These are phyloP conservation scores for Fusarium algeriense DNA, from an alignment of 2,329 filamentous ascomycete genomes.

Conservation along the genomic window DNA sequence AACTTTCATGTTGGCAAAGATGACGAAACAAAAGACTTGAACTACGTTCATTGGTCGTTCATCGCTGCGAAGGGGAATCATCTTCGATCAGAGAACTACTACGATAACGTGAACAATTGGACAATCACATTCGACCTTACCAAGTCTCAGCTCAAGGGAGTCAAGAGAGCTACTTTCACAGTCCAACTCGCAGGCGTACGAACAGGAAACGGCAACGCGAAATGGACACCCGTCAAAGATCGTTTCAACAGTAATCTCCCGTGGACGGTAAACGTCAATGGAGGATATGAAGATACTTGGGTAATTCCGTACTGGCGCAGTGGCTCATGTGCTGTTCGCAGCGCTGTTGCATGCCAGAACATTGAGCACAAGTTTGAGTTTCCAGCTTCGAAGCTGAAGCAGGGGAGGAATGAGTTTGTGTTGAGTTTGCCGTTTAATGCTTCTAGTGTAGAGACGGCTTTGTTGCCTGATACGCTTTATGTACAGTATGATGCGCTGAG, in stretches of 20 bases:
- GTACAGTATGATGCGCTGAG: conserved; percentile 74
- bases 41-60: conserved; percentile 74
- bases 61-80: conserved; percentile 67
- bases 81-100: conserved; percentile 55
- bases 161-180: conserved; percentile 52
- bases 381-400: conserved; percentile 57
- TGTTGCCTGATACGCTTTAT: conserved; percentile 66
- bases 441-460: conserved; percentile 68
- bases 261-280: conserved; percentile 52
- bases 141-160: conserved; percentile 44
- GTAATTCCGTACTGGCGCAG: conserved; percentile 60
- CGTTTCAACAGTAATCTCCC: conserved; percentile 23
- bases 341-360: conserved; percentile 70
- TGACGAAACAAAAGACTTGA: conserved; percentile 62
- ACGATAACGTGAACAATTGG: conserved; percentile 68
- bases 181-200: conserved; percentile 32
- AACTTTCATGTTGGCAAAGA: conserved; percentile 66
- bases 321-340: conserved; percentile 68
- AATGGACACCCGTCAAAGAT: conserved; percentile 32
- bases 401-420: conserved; percentile 65
- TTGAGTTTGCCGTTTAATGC: conserved; percentile 69
- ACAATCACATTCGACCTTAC: conserved; percentile 64
- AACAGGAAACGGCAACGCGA: conserved; percentile 34
- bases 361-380: conserved; percentile 70
- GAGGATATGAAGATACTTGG: conserved; percentile 60